A percentile compares a stretch with the other conserved stretches of the same genome.
Evolutionary conservation across 768 basidiomycete species (phyloP).

Genomic region (Epithele typhae): DNA sequence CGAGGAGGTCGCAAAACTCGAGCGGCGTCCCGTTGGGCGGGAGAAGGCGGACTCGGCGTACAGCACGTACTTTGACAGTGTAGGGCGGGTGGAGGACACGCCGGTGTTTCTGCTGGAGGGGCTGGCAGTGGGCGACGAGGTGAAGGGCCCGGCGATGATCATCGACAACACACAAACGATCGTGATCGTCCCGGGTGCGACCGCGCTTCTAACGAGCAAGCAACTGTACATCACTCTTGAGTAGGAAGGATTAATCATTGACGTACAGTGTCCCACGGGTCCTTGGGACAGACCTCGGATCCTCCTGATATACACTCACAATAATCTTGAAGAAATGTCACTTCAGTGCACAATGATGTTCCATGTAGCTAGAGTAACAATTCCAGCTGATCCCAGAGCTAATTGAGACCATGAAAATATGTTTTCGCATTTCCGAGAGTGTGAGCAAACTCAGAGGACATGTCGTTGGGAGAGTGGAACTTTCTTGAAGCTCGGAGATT

Average conservation of each 20-base stretch:
- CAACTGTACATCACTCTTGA: conserved; percentile 55
- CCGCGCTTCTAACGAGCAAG: conserved; percentile 60
- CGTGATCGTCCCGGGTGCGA: conserved; percentile 74
- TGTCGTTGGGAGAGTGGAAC: too few species aligned
- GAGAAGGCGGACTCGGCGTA: conserved; percentile 47
- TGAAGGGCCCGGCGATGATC: conserved; percentile 88
- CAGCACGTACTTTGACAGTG: conserved; percentile 79
- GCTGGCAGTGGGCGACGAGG: conserved; percentile 62
- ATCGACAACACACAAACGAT: conserved; percentile 96
- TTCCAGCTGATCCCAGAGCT: too few species aligned
- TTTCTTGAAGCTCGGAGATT: too few species aligned
- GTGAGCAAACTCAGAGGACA: too few species aligned
- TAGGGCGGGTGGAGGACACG: conserved; percentile 72
- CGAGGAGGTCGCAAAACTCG: conserved; percentile 59
- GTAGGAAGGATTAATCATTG: not conserved
- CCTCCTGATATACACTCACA: too few species aligned
- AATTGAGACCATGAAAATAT: too few species aligned
- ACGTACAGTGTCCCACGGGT: too few species aligned
- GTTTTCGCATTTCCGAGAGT: too few species aligned
- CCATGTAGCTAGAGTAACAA: too few species aligned
- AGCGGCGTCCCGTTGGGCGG: conserved; percentile 32
- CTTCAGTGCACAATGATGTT: too few species aligned
- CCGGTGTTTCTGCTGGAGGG: conserved; percentile 74
- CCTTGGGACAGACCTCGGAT: too few species aligned
- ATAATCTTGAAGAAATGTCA: too few species aligned